Percentiles rank a stretch among this genome's conserved stretches.
Conservation (phyloP, 352 stramenopile species). For the Phytophthora cryptogea region DNA sequence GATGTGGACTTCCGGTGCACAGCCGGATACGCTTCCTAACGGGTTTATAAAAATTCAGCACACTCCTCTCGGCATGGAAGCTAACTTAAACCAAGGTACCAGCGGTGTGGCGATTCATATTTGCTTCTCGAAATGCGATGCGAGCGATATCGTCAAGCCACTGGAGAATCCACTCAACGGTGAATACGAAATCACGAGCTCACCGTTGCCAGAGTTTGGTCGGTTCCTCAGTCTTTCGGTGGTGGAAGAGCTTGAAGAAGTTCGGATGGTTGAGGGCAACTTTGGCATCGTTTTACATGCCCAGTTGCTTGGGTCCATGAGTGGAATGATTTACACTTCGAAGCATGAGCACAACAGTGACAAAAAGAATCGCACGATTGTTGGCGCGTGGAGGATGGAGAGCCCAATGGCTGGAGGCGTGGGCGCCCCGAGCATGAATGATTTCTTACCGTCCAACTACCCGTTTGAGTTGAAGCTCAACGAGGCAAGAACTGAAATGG, state of each 20-base stretch:
- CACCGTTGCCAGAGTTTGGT: constrained; percentile 41
- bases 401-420: constrained; percentile 39
- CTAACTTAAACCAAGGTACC: constrained; percentile 85
- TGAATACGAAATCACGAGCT: constrained; percentile 74
- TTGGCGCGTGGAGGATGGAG: constrained; percentile 68
- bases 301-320: constrained; percentile 60
- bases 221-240: constrained; percentile 70
- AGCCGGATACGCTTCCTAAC: constrained; percentile 59
- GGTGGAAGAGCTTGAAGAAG: constrained; percentile 52
- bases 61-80: constrained; percentile 86
- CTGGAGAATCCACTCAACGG: constrained; percentile 75
- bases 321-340: constrained; percentile 52
- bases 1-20: constrained; percentile 75
- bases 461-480: constrained; percentile 73
- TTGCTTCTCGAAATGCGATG: constrained; percentile 68
- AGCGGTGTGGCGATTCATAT: constrained; percentile 76
- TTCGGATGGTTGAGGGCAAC: constrained; percentile 61
- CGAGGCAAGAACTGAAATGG: constrained; percentile 51
- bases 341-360: constrained; percentile 29
- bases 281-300: constrained; percentile 79
- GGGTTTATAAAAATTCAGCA: constrained; percentile 88
- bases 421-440: constrained; percentile 47
- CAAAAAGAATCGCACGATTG: constrained; percentile 40
- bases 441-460: constrained; percentile 68
- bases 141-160: constrained; percentile 51